These are phyloP conservation scores for Rhynchosporium graminicola DNA, from an alignment of 2,329 filamentous ascomycete species.

Conservation along the genomic window DNA sequence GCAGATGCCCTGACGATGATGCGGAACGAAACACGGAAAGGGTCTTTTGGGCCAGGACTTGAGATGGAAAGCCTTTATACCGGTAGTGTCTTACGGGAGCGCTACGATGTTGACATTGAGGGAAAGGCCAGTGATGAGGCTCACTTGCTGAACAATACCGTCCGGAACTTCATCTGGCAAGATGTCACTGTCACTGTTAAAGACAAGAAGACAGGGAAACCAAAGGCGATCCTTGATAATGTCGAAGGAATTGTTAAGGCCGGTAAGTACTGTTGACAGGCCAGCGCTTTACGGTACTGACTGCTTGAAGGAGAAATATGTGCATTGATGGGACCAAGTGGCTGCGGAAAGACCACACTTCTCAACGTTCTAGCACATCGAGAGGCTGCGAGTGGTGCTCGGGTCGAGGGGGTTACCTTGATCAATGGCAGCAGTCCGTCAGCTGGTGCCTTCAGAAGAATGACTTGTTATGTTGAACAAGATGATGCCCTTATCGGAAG, in stretches of 20 bases:
- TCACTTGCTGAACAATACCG: constrained; percentile 62
- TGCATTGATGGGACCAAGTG: constrained; percentile 77
- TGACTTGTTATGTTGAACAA: constrained; percentile 82
- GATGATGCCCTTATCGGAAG: constrained; percentile 83
- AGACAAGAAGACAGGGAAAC: constrained; percentile 64
- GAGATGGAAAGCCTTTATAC: constrained; percentile 14
- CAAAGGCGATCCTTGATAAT: constrained; percentile 62
- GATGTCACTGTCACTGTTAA: constrained; percentile 71
- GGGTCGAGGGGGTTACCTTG: constrained; percentile 55
- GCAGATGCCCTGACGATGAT: constrained; percentile 3
- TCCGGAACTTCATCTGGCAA: constrained; percentile 67
- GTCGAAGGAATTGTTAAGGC: constrained; percentile 66
- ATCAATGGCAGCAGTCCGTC: constrained; percentile 64
- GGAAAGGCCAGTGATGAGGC: constrained; percentile 29
- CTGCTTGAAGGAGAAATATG: constrained; percentile 62
- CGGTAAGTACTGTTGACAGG: constrained; percentile 44
- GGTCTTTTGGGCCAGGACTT: neutral
- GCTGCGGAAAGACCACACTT: constrained; percentile 79
- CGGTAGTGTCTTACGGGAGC: constrained; percentile 12
- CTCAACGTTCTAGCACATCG: constrained; percentile 74
- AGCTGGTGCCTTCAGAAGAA: constrained; percentile 57
- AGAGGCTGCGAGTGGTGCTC: constrained; percentile 53
- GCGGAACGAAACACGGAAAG: constrained; percentile 3
- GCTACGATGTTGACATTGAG: constrained; percentile 35
- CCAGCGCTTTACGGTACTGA: neutral